phyloP scores from a whole-genome alignment of 192 early-diverging fungal species.

The Coemansia sp. region DNA sequence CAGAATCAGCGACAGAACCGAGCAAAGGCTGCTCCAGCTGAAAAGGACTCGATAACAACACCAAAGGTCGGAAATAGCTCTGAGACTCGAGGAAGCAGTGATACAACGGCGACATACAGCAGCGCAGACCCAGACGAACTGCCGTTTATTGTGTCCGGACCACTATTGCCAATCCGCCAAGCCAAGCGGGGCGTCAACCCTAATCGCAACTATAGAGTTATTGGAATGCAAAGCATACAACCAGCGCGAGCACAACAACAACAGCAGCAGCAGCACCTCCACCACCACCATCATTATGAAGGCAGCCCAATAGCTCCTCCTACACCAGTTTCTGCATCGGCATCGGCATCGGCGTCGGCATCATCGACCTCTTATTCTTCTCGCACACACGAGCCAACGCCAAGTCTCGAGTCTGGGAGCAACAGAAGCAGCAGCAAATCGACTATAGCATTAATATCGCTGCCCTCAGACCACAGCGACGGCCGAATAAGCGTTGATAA shows the following conservation, averaged over 20 bases:
- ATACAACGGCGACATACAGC: slow-evolving; percentile 19
- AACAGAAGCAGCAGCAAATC: slow-evolving; percentile 45
- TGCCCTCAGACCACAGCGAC: not conserved
- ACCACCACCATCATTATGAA: slow-evolving; percentile 12
- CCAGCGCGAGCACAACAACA: not conserved
- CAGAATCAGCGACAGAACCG: slow-evolving; percentile 3
- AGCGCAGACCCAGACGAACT: slow-evolving; percentile 29
- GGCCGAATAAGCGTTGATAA: slow-evolving; percentile 10
- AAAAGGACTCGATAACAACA: slow-evolving; percentile 6
- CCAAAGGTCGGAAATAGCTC: not conserved
- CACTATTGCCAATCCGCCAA: slow-evolving; percentile 49
- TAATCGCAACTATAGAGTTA: slow-evolving; percentile 47
- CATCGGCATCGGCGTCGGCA: slow-evolving; percentile 25
- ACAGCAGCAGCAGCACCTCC: slow-evolving; percentile 7
- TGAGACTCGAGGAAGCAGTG: not conserved
- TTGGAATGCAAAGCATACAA: slow-evolving; percentile 28
- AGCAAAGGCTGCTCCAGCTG: not conserved
- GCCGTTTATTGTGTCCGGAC: slow-evolving; percentile 43
- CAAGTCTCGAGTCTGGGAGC: slow-evolving; percentile 21
- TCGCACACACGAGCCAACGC: slow-evolving; percentile 8
- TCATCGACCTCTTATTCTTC: slow-evolving; percentile 39
- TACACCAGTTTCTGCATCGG: slow-evolving; percentile 47
- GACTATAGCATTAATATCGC: slow-evolving; percentile 11
- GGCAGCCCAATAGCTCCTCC: slow-evolving; percentile 32
- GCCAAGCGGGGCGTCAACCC: slow-evolving; percentile 31